Conservation (phyloP, 108 stramenopile species). For the Mediolabrus comicus region DNA sequence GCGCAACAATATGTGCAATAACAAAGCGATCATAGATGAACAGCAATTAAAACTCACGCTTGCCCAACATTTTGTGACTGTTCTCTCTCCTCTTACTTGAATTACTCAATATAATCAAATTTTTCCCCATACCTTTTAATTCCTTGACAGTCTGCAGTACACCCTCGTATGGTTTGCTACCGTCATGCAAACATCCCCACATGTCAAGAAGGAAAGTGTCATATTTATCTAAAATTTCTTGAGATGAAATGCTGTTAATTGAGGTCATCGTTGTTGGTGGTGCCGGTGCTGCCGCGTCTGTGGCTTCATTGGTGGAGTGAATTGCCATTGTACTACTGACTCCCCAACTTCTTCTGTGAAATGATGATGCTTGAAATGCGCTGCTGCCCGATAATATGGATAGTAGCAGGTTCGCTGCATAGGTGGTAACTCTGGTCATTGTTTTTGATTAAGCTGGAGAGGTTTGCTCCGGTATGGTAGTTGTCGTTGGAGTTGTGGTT, state of each 20-base stretch:
- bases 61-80: slow-evolving; percentile 51
- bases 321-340: not conserved
- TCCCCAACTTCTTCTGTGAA: not conserved
- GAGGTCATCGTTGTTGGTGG: not conserved
- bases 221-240: slow-evolving; percentile 57
- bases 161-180: slow-evolving; percentile 73
- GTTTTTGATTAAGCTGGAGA: no score
- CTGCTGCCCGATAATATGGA: not conserved
- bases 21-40: not conserved
- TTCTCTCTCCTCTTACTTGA: slow-evolving; percentile 74
- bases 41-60: slow-evolving; percentile 27
- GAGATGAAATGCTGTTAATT: slow-evolving; percentile 17
- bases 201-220: slow-evolving; percentile 89
- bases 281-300: not conserved
- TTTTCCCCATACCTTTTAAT: slow-evolving; percentile 60
- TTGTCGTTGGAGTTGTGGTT: not conserved
- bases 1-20: not conserved
- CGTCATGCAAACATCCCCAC: slow-evolving; percentile 95
- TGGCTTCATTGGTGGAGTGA: slow-evolving; percentile 1
- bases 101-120: slow-evolving; percentile 86
- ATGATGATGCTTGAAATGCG: not conserved
- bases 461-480: no score
- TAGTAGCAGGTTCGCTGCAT: not conserved
- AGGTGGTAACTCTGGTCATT: not conserved
- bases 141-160: slow-evolving; percentile 67